Conservation (phyloP, 345 rosid species). For the Rhodomyrtus tomentosa region DNA sequence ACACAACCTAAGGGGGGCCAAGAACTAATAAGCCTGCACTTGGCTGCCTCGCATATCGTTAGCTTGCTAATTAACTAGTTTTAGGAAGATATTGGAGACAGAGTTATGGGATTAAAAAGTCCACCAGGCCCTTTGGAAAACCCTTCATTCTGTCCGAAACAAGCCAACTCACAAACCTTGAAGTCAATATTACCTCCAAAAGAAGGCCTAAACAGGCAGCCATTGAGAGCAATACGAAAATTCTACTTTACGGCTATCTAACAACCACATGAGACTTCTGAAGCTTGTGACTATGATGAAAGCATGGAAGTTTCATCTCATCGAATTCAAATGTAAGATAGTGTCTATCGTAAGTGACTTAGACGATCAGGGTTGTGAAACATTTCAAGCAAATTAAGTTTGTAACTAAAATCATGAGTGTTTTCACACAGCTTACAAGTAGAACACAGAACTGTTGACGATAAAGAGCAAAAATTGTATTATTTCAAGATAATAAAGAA, state of each 20-base stretch:
- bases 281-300: not conserved
- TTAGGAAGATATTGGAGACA: not conserved
- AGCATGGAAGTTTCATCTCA: not conserved
- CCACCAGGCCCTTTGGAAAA: not conserved
- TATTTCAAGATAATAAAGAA: too few species aligned
- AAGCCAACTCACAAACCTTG: not conserved
- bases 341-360: not conserved
- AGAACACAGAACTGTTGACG: slow-evolving; percentile 1
- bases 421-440: not conserved
- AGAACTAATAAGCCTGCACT: not conserved
- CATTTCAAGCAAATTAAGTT: not conserved
- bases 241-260: not conserved
- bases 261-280: not conserved
- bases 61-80: not conserved
- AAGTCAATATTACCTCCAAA: not conserved
- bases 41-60: not conserved
- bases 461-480: too few species aligned
- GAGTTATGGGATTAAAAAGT: not conserved
- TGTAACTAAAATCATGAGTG: not conserved
- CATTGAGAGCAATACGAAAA: not conserved
- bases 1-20: not conserved
- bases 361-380: not conserved
- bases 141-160: not conserved
- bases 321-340: not conserved
- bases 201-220: not conserved